Base-by-base conservation (phyloP, 2,329 filamentous ascomycete genomes). In the Calonectria fujianensis region DNA sequence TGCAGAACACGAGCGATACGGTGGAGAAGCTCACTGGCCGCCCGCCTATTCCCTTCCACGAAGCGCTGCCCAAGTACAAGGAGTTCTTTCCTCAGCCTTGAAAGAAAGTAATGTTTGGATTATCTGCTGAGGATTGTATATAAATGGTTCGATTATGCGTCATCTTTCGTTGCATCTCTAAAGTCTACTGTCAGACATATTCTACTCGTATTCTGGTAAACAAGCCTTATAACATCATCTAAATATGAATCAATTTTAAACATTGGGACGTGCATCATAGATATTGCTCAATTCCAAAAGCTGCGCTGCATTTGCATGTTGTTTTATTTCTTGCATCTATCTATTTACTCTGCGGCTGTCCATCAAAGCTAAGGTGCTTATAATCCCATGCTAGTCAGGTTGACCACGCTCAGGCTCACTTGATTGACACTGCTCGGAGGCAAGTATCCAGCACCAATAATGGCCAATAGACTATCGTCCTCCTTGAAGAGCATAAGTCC, bases 341-440 rank as follows among this genome's bases (percentile, higher is more conserved):
- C 10, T n/a, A 35, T 3, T 13, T 2, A 32, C 24, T 32, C 10
- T 18, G 16, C 11, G 16, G 14, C 4, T 11, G 5, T 39, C 3
- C 11, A 27, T 16, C n/a, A 41, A 63, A 63, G 3, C 27, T 6
- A 10, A 13, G 10, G 31, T 41, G 13, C 39, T 41, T 68, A 74
- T 24, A 74, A 18, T 10, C 72, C 72, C 11, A 70, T 16, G 2
- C 48, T 63, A 2, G 41, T 71, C 52, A 74, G 54, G 24, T 71
- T 48, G 3, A 84, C 77, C 57, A 87, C 82, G 41, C 85, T 87
- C 41, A 86, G 67, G 29, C 82, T 84, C 8, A 87, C 84, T 80
- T 85, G 78, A 61, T 90, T 89, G 18, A 85, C 86, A 35, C 83
- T 88, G 66, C 85, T 88, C 2, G 87, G 87, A 16, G 88, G 88